A percentile compares a stretch with the other conserved stretches of the same genome.
phyloP scores from a whole-genome alignment of 2,329 filamentous ascomycete species.

The Akanthomyces lecanii region DNA sequence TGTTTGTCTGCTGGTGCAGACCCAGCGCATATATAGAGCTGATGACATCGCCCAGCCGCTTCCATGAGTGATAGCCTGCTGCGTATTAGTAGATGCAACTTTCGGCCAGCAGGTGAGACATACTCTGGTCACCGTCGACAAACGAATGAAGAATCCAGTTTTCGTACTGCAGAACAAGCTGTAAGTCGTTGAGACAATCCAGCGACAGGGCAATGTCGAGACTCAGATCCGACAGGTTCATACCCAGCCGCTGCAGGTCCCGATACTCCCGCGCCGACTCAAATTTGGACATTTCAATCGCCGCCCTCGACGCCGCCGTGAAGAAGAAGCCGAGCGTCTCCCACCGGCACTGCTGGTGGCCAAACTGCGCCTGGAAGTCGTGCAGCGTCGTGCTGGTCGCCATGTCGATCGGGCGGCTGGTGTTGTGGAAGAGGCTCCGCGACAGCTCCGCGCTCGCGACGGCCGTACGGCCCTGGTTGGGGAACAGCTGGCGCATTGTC shows the following conservation, averaged over 20 bases:
- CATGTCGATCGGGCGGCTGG: slow-evolving; percentile 16
- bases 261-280: slow-evolving; percentile 19
- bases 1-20: slow-evolving; percentile 36
- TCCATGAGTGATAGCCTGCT: slow-evolving; percentile 43
- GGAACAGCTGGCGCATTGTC: slow-evolving; percentile 11
- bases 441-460: slow-evolving; percentile 7
- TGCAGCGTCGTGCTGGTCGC: slow-evolving; percentile 9
- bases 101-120: slow-evolving; percentile 15
- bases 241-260: slow-evolving; percentile 19
- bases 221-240: slow-evolving; percentile 22
- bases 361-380: slow-evolving; percentile 20
- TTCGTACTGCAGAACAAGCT: slow-evolving; percentile 42
- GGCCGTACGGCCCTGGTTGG: slow-evolving; percentile 2
- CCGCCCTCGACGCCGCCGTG: slow-evolving; percentile 23
- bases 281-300: slow-evolving; percentile 21
- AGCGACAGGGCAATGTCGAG: slow-evolving; percentile 25
- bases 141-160: slow-evolving; percentile 43
- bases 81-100: not conserved
- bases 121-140: slow-evolving; percentile 42
- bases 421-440: slow-evolving; percentile 19
- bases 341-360: slow-evolving; percentile 21
- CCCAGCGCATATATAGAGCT: slow-evolving; percentile 44
- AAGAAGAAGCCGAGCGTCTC: slow-evolving; percentile 26
- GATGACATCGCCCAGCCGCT: slow-evolving; percentile 41
- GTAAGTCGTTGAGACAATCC: slow-evolving; percentile 39